These are phyloP conservation scores for Fomitopsis serialis DNA, from an alignment of 768 basidiomycete species.

Conservation along the genomic window DNA sequence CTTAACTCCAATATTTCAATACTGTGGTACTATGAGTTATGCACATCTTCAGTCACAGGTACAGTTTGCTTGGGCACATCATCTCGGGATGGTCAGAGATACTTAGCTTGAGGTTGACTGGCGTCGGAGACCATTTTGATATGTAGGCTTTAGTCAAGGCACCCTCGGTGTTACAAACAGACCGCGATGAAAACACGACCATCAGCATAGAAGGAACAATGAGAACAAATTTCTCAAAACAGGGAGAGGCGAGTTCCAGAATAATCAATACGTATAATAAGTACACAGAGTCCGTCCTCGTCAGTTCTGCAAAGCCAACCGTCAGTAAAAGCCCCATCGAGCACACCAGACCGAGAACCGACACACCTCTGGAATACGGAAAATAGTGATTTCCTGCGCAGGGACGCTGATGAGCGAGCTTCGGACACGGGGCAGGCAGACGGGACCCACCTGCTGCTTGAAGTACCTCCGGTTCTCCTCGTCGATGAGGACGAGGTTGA, in stretches of 20 bases:
- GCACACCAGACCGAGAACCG: not conserved
- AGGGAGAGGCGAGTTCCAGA: not conserved
- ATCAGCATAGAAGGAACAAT: no score
- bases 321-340: not conserved
- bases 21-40: no score
- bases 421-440: not conserved
- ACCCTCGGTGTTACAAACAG: no score
- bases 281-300: slow-evolving; percentile 13
- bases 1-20: no score
- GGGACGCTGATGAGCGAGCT: not conserved
- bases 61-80: no score
- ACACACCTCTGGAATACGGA: slow-evolving; percentile 81
- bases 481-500: slow-evolving; percentile 95
- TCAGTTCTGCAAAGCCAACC: slow-evolving; percentile 29
- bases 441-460: slow-evolving; percentile 75
- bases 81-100: no score
- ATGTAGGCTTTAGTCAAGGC: no score
- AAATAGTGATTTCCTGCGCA: slow-evolving; percentile 76
- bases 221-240: no score
- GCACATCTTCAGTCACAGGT: no score
- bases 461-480: slow-evolving; percentile 98
- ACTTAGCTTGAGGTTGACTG: no score
- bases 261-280: slow-evolving; percentile 21
- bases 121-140: no score
- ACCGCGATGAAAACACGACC: no score